Percentiles rank a stretch among this genome's conserved stretches.
These are phyloP conservation scores for Parmelia sp. DNA, from an alignment of 495 filamentous ascomycete genomes.

Conservation along the genomic window DNA sequence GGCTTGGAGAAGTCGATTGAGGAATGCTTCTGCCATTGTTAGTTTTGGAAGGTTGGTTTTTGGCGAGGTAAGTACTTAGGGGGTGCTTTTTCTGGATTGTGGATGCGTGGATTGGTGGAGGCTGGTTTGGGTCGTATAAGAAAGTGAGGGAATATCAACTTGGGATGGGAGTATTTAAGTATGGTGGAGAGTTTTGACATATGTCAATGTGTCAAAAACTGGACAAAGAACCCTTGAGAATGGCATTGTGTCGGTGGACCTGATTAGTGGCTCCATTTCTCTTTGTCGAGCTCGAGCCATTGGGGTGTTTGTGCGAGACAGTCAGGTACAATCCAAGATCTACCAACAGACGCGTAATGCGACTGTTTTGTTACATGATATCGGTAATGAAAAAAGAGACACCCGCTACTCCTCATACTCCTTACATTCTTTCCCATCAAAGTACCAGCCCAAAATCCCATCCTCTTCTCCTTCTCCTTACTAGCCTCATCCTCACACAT, in stretches of 20 bases:
- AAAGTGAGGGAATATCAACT: background rate
- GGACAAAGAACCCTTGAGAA: background rate
- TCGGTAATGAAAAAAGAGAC: background rate
- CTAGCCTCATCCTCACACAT: background rate
- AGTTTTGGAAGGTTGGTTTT: background rate
- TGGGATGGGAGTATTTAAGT: background rate
- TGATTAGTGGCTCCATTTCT: background rate
- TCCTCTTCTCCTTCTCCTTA: background rate
- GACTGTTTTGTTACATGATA: too few relatives aligned
- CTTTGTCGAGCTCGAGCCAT: background rate
- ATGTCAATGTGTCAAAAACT: background rate
- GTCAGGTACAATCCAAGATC: too few relatives aligned
- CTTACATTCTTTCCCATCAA: background rate
- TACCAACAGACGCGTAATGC: too few relatives aligned
- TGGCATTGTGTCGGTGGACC: background rate
- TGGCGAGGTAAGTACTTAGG: background rate
- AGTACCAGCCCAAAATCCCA: background rate
- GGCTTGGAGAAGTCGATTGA: background rate
- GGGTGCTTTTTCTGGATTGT: background rate
- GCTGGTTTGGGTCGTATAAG: background rate
- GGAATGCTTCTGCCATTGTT: background rate
- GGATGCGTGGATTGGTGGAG: background rate
- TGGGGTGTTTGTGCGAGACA: background rate
- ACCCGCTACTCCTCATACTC: background rate
- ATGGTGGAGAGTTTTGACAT: background rate